Evolutionary conservation across 2,329 filamentous ascomycete genomes (phyloP), one percentile per base, ranked within the genome.

Genomic region (Cladobotryum mycophilum): DNA sequence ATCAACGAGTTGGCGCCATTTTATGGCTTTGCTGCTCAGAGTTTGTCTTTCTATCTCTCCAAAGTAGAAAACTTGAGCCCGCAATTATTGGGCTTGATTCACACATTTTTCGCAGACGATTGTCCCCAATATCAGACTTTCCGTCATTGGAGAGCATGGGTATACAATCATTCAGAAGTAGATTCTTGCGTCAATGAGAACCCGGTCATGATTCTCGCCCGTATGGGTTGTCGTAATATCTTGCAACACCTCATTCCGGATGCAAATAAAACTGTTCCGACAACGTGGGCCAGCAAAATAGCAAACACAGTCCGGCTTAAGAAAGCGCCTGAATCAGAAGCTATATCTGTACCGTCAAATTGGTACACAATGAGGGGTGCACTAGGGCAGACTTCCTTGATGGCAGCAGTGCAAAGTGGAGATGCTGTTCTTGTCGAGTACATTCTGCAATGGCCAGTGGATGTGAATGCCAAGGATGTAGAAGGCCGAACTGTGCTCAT

Each of bases 51-150:
- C 2, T 53, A 58, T 22, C 25, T 59, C 8, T 37, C 43, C 7
- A 49, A 44, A 12, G 36, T 58, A 9, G 25, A 52, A 3, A 48
- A 48, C 8, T 37, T 56, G 13, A 45, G 48, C 9, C 14, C 30
- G 5, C 51, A 50, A 15, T 17, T 61, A 13, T 9, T 58, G 5
- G 36, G 41, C 1, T 45, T 49, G 18, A 20, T 61, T 13, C 30
- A 49, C 7, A 37, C 12, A 7, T 58, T 58, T 20, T 13, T 58
- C 13, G 45, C 55, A 3, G 40, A 35, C 2, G 50, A 36, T 7
- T 60, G 56, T 15, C 44, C 45, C 9, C 47, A 53, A 7, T 61
- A 56, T 38, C 12, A 46, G 30, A 57, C 52, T 2, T 61, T 56
- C 58, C 36, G 35, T 18, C 33, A 41, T 34, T 50, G 47, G 48